phyloP scores from a whole-genome alignment of 495 filamentous ascomycete genomes.

The Aspergillus mulundensis region DNA sequence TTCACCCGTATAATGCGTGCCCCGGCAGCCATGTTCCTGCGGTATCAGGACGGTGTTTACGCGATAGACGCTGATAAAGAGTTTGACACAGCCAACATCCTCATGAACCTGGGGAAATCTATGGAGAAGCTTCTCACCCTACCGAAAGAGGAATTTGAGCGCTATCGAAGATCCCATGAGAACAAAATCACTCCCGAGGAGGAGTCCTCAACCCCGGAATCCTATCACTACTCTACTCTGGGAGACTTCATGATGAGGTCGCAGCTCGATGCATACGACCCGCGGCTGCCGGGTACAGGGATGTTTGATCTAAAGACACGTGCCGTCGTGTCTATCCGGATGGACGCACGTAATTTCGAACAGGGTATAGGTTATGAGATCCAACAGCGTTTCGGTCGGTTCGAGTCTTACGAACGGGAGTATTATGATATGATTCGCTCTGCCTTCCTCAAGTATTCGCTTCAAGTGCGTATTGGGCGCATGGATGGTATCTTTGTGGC shows the following conservation, averaged over 20 bases:
- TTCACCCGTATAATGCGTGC: constrained; percentile 69
- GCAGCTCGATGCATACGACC: constrained; percentile 89
- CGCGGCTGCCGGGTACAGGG: constrained; percentile 80
- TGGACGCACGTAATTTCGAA: constrained; percentile 69
- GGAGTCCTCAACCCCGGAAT: constrained; percentile 61
- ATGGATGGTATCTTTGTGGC: constrained; percentile 99
- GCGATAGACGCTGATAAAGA: constrained; percentile 99
- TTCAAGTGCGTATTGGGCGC: constrained; percentile 91
- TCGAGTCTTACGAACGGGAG: constrained; percentile 90
- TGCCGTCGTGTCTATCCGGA: constrained; percentile 84
- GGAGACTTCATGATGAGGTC: constrained; percentile 95
- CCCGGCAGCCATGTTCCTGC: constrained; percentile 78
- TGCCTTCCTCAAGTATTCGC: constrained; percentile 93
- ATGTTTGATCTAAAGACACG: constrained; percentile 98
- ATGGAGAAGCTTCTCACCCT: constrained; percentile 96
- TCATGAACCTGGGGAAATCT: constrained; percentile 86
- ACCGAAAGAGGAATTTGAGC: constrained; percentile 74
- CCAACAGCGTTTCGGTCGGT: constrained; percentile 63
- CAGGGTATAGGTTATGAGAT: constrained; percentile 88
- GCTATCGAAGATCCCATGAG: constrained; percentile 64
- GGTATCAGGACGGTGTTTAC: constrained; percentile 79
- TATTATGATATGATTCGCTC: constrained; percentile 95
- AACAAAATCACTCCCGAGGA: constrained; percentile 61
- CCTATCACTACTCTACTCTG: constrained; percentile 81
- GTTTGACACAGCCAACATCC: constrained; percentile 76